Base-by-base conservation (phyloP, 805 yeast genomes). In the Dipodascus albidus region DNA sequence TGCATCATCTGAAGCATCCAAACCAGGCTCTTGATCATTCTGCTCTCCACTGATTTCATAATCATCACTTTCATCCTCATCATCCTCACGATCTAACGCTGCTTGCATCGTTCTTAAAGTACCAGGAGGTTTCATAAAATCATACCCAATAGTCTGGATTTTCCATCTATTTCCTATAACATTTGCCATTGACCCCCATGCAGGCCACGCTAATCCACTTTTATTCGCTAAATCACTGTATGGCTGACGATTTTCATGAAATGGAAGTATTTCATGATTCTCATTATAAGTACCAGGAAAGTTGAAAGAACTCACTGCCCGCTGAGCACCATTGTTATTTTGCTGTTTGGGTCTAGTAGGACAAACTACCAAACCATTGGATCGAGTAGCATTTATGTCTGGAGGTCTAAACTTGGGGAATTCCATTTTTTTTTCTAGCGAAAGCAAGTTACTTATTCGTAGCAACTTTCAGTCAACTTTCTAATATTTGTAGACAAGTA, bases 101-200 rank as follows among this genome's bases (percentile, higher is more conserved):
- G 63, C 61, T 24, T 65, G 67, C 58, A 81, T 71, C 0, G 86
- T 83, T 62, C 75, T 79, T 2, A 72, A 70, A 8, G 81, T 61
- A 0, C 88, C 89, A 9, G 83, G 73, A 0, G 89, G 88, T 48
- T 70, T 70, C 53, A 84, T 61, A 53, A 70, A 71, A 14, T 70
- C 59, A 64, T 70, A 73, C 0, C 87, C 87, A 21, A 74, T 59
- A 2, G 69, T 69, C 4, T 76, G 68, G 27, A 79, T 67, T 17
- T 52, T 41, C 6, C 54, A n/a, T 14, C 47, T 24, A 2, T 35
- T 38, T 2, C 23, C 54, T 9, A 24, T 35, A 15, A 19, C 33
- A 4, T 22, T 4, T 50, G 33, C 42, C 41, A 41, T 54, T 54
- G 52, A 14, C 47, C 49, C 11, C 59, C 55, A 24, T 52, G 49